These are phyloP conservation scores for Remersonia thermophila DNA, from an alignment of 2,329 filamentous ascomycete species.

Conservation along the genomic window DNA sequence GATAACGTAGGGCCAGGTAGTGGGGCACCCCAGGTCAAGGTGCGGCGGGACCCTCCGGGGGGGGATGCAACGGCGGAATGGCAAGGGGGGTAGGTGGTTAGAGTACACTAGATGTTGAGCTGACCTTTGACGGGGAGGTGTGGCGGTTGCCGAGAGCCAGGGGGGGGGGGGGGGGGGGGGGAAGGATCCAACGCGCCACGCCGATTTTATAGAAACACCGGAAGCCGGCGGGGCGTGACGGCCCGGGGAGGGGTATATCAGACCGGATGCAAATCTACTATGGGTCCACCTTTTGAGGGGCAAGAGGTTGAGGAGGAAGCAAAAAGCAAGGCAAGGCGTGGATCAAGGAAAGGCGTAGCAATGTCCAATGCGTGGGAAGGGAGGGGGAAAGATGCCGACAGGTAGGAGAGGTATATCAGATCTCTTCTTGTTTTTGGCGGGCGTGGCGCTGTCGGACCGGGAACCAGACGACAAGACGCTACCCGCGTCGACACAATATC, in stretches of 20 bases:
- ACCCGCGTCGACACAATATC: conserved; percentile 7
- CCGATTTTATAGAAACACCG: conserved; percentile 14
- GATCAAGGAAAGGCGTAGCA: conserved; percentile 7
- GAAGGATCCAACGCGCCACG: conserved; percentile 5
- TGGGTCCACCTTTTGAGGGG: conserved; percentile 6
- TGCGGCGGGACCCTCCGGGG: conserved; percentile 6
- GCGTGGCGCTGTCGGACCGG: not conserved
- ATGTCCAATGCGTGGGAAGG: conserved; percentile 6
- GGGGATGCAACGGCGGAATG: conserved; percentile 11
- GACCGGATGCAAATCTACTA: conserved; percentile 5
- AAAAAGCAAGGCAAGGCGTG: conserved; percentile 10
- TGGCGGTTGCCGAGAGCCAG: conserved; percentile 2
- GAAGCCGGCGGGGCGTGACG: not conserved
- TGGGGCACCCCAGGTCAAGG: not conserved
- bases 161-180: conserved; percentile 1
- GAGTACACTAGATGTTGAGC: conserved; percentile 3
- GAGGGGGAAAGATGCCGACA: conserved; percentile 3
- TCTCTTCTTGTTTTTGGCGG: conserved; percentile 5
- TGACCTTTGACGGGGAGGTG: conserved; percentile 7
- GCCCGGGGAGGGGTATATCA: conserved; percentile 12
- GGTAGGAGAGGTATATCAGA: not conserved
- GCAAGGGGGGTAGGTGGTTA: too few species aligned
- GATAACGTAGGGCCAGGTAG: conserved; percentile 1
- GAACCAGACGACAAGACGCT: conserved; percentile 9
- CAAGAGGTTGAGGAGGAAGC: conserved; percentile 3